phyloP scores from a whole-genome alignment of 768 basidiomycete genomes.

The Suillus subalutaceus region DNA sequence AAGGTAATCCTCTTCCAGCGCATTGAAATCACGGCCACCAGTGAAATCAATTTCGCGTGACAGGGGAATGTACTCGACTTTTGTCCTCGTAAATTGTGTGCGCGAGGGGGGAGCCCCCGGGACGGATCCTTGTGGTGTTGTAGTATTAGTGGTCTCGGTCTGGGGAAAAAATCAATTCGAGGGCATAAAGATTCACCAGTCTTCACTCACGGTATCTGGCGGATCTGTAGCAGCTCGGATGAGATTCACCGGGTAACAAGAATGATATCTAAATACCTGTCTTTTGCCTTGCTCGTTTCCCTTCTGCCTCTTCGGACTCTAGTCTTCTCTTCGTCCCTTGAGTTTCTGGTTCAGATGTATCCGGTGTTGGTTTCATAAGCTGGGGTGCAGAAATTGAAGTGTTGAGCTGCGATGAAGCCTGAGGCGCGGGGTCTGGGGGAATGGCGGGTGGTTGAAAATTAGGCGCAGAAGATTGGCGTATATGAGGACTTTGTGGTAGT shows the following conservation, averaged over 20 bases:
- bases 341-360: conserved; percentile 54
- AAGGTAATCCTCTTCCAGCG: conserved; percentile 62
- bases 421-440: not conserved
- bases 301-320: conserved; percentile 64
- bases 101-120: conserved; percentile 41
- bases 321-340: conserved; percentile 75
- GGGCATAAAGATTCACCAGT: conserved; percentile 13
- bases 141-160: not conserved
- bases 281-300: conserved; percentile 73
- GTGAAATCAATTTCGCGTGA: conserved; percentile 73
- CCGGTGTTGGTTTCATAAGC: conserved; percentile 9
- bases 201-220: conserved; percentile 48
- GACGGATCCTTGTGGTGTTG: conserved; percentile 26
- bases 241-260: conserved; percentile 24
- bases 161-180: conserved; percentile 9
- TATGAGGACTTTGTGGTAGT: conserved; percentile 35
- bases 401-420: conserved; percentile 11
- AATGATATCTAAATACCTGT: conserved; percentile 50
- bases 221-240: conserved; percentile 46
- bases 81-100: conserved; percentile 65
- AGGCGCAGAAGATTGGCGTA: conserved; percentile 25
- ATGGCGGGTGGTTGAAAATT: conserved; percentile 8
- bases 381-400: conserved; percentile 15
- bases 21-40: conserved; percentile 80
- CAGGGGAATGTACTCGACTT: conserved; percentile 87